Evolutionary conservation across 2,329 filamentous ascomycete genomes (phyloP).

Genomic region (Orbilia blumenaviensis): DNA sequence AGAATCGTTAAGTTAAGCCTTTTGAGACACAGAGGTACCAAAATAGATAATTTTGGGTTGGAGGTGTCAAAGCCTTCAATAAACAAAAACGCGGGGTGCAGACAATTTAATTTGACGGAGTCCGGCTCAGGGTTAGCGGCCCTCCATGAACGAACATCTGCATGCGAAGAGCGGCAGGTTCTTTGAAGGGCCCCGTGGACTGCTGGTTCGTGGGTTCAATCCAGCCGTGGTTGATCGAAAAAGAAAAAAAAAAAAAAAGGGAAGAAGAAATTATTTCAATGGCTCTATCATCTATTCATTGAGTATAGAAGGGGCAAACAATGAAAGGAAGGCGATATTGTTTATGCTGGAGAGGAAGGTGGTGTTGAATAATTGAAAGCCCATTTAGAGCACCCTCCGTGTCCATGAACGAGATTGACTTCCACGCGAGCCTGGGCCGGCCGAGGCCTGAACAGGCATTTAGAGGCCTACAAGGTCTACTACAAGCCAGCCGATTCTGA

Average conservation of each 20-base stretch:
- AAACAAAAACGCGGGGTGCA: constrained; percentile 22
- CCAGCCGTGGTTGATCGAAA: constrained; percentile 26
- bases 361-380: constrained; percentile 3
- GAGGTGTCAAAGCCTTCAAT: not conserved
- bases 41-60: constrained; percentile 20
- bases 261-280: not conserved
- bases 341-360: not conserved
- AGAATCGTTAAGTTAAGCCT: not conserved
- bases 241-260: not conserved
- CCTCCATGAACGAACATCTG: constrained; percentile 1
- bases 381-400: not conserved
- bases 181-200: not conserved
- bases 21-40: not conserved
- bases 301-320: not conserved
- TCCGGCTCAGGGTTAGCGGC: not conserved
- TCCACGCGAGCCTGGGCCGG: constrained; percentile 33
- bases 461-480: not conserved
- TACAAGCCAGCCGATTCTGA: constrained; percentile 3
- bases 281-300: not conserved
- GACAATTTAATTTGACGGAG: constrained; percentile 11
- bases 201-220: not conserved
- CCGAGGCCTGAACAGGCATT: constrained; percentile 35
- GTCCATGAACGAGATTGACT: not conserved
- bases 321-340: constrained; percentile 15
- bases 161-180: constrained; percentile 32